Evolutionary conservation across 2,329 filamentous ascomycete species (phyloP).

Genomic region (Gnomoniopsis sp.): DNA sequence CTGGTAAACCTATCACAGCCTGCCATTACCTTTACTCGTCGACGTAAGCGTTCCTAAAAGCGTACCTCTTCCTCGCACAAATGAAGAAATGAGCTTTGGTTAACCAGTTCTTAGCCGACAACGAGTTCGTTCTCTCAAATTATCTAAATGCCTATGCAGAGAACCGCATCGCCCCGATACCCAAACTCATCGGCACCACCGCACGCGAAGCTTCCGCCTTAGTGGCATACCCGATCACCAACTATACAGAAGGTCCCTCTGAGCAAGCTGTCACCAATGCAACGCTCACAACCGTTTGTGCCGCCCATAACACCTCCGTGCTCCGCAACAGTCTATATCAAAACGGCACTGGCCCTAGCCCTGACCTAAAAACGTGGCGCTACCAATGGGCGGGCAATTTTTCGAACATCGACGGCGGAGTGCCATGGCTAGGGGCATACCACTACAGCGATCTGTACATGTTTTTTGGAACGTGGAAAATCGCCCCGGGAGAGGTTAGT

Average conservation of each 20-base stretch:
- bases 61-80: not conserved
- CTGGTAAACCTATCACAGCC: constrained; percentile 4
- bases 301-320: constrained; percentile 8
- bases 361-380: constrained; percentile 7
- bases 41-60: constrained; percentile 20
- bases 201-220: constrained; percentile 7
- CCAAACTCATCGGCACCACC: constrained; percentile 12
- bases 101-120: constrained; percentile 20
- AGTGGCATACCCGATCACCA: constrained; percentile 1
- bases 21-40: constrained; percentile 2
- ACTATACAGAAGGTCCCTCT: constrained; percentile 7
- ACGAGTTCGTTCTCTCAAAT: constrained; percentile 27
- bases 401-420: constrained; percentile 7
- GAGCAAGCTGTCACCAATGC: constrained; percentile 1
- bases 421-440: constrained; percentile 14
- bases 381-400: constrained; percentile 17
- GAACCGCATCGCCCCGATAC: not conserved
- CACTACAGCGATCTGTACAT: constrained; percentile 13
- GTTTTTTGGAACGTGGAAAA: constrained; percentile 10
- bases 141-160: constrained; percentile 22
- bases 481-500: constrained; percentile 3
- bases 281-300: not conserved
- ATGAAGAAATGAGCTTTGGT: not conserved
- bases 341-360: not conserved
- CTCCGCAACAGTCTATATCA: constrained; percentile 4